These are phyloP conservation scores for Helicocarpus griseus DNA, from an alignment of 2,329 filamentous ascomycete species.

Conservation along the genomic window DNA sequence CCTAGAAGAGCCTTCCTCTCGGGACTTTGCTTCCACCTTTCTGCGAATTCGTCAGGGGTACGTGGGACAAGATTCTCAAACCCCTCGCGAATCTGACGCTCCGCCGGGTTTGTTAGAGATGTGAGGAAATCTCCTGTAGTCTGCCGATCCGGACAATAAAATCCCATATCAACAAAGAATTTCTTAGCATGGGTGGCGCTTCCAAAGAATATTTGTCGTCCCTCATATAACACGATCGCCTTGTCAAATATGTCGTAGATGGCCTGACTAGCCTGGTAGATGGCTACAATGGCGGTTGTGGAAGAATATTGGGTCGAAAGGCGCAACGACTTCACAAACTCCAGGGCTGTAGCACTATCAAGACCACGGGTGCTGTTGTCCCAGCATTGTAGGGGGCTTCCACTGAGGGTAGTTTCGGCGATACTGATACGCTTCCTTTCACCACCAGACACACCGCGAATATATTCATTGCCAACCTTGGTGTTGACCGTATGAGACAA, in stretches of 20 bases:
- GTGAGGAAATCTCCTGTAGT: constrained; percentile 70
- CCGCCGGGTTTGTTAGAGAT: constrained; percentile 70
- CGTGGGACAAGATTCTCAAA: constrained; percentile 44
- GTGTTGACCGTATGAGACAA: constrained; percentile 65
- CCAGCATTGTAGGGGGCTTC: constrained; percentile 63
- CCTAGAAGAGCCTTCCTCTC: constrained; percentile 34
- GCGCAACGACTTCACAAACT: constrained; percentile 60
- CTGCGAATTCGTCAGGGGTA: constrained; percentile 60
- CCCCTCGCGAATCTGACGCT: constrained; percentile 64
- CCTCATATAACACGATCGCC: constrained; percentile 69
- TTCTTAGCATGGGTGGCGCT: constrained; percentile 55
- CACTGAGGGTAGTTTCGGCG: constrained; percentile 70
- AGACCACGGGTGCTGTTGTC: constrained; percentile 64
- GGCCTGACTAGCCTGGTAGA: constrained; percentile 78
- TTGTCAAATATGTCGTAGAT: constrained; percentile 72
- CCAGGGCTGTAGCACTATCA: constrained; percentile 58
- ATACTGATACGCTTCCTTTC: constrained; percentile 75
- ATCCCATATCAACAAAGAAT: constrained; percentile 72
- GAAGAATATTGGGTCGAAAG: constrained; percentile 76
- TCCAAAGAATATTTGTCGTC: constrained; percentile 68
- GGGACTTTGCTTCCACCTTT: constrained; percentile 45
- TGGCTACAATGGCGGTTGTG: constrained; percentile 72
- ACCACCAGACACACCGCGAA: constrained; percentile 70
- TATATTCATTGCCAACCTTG: constrained; percentile 70
- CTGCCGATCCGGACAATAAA: constrained; percentile 62